phyloP scores from a whole-genome alignment of 2,329 filamentous ascomycete genomes.

The Cladosporium sp. region DNA sequence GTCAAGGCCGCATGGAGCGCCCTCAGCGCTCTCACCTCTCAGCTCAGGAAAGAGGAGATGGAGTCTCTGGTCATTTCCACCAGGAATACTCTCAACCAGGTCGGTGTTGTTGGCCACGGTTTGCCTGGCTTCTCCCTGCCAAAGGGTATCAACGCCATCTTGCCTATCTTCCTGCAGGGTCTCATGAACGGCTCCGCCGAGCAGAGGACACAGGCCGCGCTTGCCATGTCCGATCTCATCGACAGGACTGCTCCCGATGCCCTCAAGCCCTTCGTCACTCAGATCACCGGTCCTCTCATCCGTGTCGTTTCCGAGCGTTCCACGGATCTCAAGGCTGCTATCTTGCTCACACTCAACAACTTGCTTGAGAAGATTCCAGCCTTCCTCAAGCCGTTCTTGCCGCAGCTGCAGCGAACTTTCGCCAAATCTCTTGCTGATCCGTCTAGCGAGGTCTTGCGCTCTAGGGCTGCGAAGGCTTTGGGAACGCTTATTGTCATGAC shows the following conservation, averaged over 20 bases:
- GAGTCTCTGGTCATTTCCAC: slow-evolving; percentile 84
- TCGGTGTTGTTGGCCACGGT: slow-evolving; percentile 78
- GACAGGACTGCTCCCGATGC: slow-evolving; percentile 84
- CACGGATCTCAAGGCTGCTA: slow-evolving; percentile 91
- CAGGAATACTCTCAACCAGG: slow-evolving; percentile 75
- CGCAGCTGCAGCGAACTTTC: slow-evolving; percentile 93
- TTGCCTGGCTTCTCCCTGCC: slow-evolving; percentile 83
- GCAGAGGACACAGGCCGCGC: slow-evolving; percentile 82
- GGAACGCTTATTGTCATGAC: slow-evolving; percentile 95
- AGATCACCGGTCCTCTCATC: slow-evolving; percentile 95
- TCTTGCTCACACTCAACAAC: slow-evolving; percentile 89
- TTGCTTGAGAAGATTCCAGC: slow-evolving; percentile 93
- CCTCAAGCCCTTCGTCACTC: slow-evolving; percentile 89
- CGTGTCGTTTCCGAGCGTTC: slow-evolving; percentile 95
- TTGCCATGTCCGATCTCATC: slow-evolving; percentile 92
- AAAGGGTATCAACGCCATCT: slow-evolving; percentile 92
- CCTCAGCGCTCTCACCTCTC: slow-evolving; percentile 79
- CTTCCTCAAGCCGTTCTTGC: slow-evolving; percentile 92
- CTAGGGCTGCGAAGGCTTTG: slow-evolving; percentile 84
- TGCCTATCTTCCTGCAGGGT: slow-evolving; percentile 96
- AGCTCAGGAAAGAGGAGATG: slow-evolving; percentile 95
- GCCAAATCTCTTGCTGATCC: slow-evolving; percentile 92
- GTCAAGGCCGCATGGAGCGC: slow-evolving; percentile 87
- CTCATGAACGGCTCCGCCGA: slow-evolving; percentile 94
- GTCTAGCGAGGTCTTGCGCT: slow-evolving; percentile 79